A percentile compares a stretch with the other conserved stretches of the same genome.
phyloP scores from a whole-genome alignment of 2,329 filamentous ascomycete genomes.

The Onygenales sp. region DNA sequence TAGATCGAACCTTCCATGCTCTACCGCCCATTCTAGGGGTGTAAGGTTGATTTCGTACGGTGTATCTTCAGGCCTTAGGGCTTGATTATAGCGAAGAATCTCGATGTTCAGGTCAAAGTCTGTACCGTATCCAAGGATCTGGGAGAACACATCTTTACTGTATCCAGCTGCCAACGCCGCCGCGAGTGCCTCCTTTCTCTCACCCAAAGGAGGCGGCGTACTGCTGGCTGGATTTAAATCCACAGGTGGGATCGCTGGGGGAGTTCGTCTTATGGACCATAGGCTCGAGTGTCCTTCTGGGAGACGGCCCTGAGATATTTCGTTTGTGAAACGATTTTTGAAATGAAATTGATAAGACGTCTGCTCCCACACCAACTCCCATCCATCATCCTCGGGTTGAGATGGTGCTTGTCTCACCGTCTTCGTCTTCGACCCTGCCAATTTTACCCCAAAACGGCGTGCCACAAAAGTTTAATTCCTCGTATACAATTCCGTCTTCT shows the following conservation, averaged over 20 bases:
- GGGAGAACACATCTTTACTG: constrained; percentile 6
- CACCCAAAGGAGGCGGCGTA: background rate
- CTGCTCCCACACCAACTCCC: constrained; percentile 8
- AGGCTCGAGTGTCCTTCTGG: background rate
- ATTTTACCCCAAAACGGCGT: background rate
- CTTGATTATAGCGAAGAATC: background rate
- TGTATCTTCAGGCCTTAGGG: background rate
- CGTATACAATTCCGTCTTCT: constrained; percentile 1
- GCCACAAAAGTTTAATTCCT: background rate
- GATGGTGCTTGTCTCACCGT: background rate
- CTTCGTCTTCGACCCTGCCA: background rate
- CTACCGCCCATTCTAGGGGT: constrained; percentile 11
- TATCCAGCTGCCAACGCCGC: constrained; percentile 9
- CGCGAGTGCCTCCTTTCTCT: constrained; percentile 6
- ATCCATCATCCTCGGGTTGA: constrained; percentile 3
- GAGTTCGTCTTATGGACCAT: background rate
- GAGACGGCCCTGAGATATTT: constrained; percentile 1
- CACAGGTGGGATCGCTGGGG: background rate
- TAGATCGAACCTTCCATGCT: constrained; percentile 8
- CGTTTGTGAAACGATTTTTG: constrained; percentile 6
- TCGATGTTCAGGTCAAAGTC: constrained; percentile 6
- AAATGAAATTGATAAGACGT: constrained; percentile 6
- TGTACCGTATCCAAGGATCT: constrained; percentile 8
- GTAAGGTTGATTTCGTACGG: constrained; percentile 3
- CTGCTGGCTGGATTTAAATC: background rate